These are phyloP conservation scores for Erysimum cheiranthoides DNA, from an alignment of 345 rosid genomes.

Conservation along the genomic window DNA sequence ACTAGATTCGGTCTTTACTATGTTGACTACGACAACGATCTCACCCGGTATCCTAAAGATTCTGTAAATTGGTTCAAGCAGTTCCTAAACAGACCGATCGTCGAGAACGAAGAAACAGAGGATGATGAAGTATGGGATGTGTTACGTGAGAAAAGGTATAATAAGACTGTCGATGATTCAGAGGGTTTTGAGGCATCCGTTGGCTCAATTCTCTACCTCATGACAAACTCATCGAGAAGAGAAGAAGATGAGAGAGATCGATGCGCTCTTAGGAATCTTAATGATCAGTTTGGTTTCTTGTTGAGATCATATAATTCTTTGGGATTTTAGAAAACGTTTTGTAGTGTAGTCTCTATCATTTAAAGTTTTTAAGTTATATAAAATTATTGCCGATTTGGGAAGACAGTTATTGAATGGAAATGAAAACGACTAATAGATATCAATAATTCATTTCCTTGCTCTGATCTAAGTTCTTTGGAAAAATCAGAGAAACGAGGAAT, in stretches of 20 bases:
- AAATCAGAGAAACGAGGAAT: too few relatives aligned
- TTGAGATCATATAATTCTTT: not conserved
- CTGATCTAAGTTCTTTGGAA: too few relatives aligned
- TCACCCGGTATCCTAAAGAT: constrained; percentile 42
- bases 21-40: constrained; percentile 43
- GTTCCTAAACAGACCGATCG: constrained; percentile 22
- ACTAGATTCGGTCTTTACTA: constrained; percentile 48
- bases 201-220: constrained; percentile 17
- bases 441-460: too few relatives aligned
- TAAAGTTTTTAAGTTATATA: not conserved
- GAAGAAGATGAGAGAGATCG: constrained; percentile 26
- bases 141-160: constrained; percentile 8
- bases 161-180: constrained; percentile 16
- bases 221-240: constrained; percentile 30
- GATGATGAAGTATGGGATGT: not conserved
- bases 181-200: constrained; percentile 25
- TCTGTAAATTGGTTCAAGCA: constrained; percentile 42
- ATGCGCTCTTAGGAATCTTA: constrained; percentile 8
- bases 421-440: too few relatives aligned
- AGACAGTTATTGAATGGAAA: not conserved
- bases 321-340: constrained; percentile 1
- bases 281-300: constrained; percentile 9
- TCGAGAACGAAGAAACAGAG: not conserved
- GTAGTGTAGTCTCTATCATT: not conserved
- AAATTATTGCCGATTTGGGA: not conserved